Conservation (phyloP, 179 eudicot genomes). For the Beta corolliflora region DNA sequence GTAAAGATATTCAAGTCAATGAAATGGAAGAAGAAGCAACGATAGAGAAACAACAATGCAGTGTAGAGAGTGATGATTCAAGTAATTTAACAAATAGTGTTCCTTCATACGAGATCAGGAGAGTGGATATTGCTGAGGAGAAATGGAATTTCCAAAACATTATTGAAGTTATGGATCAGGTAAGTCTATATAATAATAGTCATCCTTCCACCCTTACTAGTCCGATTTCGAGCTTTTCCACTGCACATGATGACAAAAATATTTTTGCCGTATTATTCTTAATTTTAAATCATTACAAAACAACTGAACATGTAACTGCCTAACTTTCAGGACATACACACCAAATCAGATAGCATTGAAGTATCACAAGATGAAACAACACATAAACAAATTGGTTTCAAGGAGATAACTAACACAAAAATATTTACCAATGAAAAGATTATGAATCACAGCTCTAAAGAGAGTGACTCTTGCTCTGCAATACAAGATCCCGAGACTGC, state of each 20-base stretch:
- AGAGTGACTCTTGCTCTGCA: not conserved
- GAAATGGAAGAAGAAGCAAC: constrained; percentile 2
- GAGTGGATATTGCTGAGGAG: not conserved
- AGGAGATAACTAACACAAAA: not conserved
- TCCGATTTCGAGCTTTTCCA: not conserved
- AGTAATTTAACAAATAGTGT: not conserved
- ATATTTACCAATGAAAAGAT: not conserved
- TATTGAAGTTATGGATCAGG: not conserved
- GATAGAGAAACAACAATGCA: not conserved
- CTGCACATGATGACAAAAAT: not conserved
- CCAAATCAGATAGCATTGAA: not conserved
- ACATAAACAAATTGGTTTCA: not conserved
- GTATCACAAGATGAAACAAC: not conserved
- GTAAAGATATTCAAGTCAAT: not conserved
- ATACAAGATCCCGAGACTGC: not conserved
- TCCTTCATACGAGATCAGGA: not conserved
- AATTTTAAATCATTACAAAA: not conserved
- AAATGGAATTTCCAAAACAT: not conserved
- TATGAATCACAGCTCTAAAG: not conserved
- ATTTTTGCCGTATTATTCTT: not conserved
- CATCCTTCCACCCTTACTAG: not conserved
- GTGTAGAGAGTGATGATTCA: not conserved
- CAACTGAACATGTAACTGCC: not conserved
- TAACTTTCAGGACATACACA: not conserved
- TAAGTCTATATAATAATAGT: not conserved